Conservation (phyloP, 768 basidiomycete species). For the Boletus insuetus region DNA sequence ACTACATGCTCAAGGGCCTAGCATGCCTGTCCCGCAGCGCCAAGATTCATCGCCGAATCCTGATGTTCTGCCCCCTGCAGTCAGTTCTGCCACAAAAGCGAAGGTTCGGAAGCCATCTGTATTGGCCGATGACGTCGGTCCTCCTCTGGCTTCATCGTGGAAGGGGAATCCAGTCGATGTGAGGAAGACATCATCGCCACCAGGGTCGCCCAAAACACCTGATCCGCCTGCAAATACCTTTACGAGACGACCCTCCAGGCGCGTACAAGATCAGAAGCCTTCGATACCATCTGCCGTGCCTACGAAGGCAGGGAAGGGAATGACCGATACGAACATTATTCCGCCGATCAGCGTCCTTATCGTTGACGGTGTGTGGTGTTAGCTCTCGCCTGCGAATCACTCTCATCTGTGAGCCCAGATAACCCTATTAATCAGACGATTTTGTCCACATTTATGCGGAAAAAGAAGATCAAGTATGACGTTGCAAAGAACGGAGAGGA, state of each 20-base stretch:
- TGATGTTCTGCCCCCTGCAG: constrained; percentile 12
- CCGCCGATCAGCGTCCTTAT: constrained; percentile 98
- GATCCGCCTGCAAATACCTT: constrained; percentile 23
- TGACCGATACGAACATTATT: constrained; percentile 68
- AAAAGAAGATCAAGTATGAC: constrained; percentile 93
- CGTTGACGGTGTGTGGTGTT: constrained; percentile 76
- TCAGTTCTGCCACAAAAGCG: constrained; percentile 11
- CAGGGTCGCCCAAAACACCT: constrained; percentile 29
- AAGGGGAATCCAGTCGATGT: constrained; percentile 27
- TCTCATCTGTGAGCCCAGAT: constrained; percentile 50
- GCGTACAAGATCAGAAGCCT: constrained; percentile 30
- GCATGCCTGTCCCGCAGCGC: constrained; percentile 12
- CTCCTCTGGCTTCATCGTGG: constrained; percentile 16
- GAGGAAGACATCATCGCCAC: constrained; percentile 35
- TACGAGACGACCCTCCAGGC: constrained; percentile 31
- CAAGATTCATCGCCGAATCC: constrained; percentile 27
- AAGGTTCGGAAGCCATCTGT: constrained; percentile 33
- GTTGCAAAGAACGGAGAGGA: constrained; percentile 94
- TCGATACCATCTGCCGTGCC: constrained; percentile 27
- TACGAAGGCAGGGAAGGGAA: constrained; percentile 49
- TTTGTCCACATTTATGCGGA: constrained; percentile 93
- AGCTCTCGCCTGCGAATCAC: not conserved
- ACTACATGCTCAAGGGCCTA: constrained; percentile 21
- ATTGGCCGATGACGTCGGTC: constrained; percentile 25
- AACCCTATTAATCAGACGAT: constrained; percentile 99